These are phyloP conservation scores for Lachancea sp. DNA, from an alignment of 805 yeast genomes.

Conservation along the genomic window DNA sequence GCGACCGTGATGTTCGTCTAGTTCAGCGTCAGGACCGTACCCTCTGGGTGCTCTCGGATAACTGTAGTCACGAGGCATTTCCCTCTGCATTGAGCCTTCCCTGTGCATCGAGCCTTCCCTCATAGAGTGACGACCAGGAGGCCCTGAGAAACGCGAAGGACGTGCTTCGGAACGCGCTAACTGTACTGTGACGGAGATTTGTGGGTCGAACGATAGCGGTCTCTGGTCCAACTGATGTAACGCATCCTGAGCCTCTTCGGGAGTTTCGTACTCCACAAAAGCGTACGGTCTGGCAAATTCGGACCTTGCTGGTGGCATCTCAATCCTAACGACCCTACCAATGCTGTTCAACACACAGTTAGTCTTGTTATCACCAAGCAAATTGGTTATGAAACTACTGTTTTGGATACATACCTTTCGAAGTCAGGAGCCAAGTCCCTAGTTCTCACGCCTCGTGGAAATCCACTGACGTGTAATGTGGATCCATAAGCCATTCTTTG, in stretches of 20 bases:
- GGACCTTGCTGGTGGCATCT: constrained; percentile 56
- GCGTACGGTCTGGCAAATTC: constrained; percentile 57
- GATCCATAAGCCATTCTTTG: constrained; percentile 18
- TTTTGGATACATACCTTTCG: constrained; percentile 46
- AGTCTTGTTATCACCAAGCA: neutral
- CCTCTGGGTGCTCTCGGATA: constrained; percentile 2
- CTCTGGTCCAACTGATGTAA: constrained; percentile 41
- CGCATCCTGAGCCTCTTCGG: constrained; percentile 50
- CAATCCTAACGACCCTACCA: constrained; percentile 53
- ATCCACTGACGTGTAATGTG: constrained; percentile 51
- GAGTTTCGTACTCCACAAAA: constrained; percentile 51
- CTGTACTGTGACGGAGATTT: constrained; percentile 43
- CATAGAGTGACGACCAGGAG: neutral
- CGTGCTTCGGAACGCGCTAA: constrained; percentile 52
- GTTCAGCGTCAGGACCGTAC: neutral
- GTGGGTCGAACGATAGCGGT: constrained; percentile 37
- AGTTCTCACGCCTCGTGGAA: constrained; percentile 47
- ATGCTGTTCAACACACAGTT: constrained; percentile 26
- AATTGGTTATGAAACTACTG: constrained; percentile 4
- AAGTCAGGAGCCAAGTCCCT: constrained; percentile 53
- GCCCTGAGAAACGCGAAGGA: constrained; percentile 28
- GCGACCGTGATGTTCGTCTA: constrained; percentile 1
- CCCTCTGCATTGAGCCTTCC: neutral
- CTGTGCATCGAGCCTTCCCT: neutral
- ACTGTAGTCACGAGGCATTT: neutral